Percentiles rank a stretch among this genome's conserved stretches.
These are phyloP conservation scores for Neurospora crassa DNA, from an alignment of 2,329 filamentous ascomycete species.

Conservation along the genomic window DNA sequence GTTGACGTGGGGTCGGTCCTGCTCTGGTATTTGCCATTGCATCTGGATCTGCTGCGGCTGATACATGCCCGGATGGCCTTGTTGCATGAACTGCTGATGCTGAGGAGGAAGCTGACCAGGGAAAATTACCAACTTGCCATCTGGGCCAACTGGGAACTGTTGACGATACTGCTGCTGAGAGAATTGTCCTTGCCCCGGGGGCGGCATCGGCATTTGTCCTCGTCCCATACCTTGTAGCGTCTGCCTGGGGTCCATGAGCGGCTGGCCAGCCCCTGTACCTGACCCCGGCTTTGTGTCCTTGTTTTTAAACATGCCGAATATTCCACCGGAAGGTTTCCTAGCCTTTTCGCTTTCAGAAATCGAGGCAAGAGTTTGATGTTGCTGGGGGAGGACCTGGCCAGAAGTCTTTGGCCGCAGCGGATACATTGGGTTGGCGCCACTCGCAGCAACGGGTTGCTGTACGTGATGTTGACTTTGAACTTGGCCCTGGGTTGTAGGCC, in stretches of 20 bases:
- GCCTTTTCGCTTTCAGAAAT: slow-evolving; percentile 4
- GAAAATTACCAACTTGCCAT: slow-evolving; percentile 11
- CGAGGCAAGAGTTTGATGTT: not conserved
- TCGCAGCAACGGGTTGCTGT: not conserved
- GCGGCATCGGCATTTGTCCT: not conserved
- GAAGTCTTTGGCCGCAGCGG: not conserved
- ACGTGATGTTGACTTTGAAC: not conserved
- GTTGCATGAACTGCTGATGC: slow-evolving; percentile 11
- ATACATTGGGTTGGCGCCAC: not conserved
- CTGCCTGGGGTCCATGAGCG: slow-evolving; percentile 1
- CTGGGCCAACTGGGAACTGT: slow-evolving; percentile 12
- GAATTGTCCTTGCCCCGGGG: slow-evolving; percentile 8
- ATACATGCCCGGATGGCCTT: not conserved
- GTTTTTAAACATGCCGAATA: slow-evolving; percentile 16
- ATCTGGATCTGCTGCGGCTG: not conserved
- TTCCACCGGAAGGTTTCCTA: slow-evolving; percentile 11
- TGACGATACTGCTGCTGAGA: slow-evolving; percentile 14
- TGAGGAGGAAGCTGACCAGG: slow-evolving; percentile 9
- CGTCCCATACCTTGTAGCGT: slow-evolving; percentile 1
- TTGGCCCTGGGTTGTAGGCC: slow-evolving; percentile 5
- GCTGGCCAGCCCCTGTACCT: not conserved
- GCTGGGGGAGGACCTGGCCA: not conserved
- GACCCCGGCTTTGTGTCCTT: slow-evolving; percentile 3
- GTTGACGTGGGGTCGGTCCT: slow-evolving; percentile 2
- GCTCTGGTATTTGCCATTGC: not conserved